These are phyloP conservation scores for Prosopis cineraria DNA, from an alignment of 306 rosid genomes.

Conservation along the genomic window DNA sequence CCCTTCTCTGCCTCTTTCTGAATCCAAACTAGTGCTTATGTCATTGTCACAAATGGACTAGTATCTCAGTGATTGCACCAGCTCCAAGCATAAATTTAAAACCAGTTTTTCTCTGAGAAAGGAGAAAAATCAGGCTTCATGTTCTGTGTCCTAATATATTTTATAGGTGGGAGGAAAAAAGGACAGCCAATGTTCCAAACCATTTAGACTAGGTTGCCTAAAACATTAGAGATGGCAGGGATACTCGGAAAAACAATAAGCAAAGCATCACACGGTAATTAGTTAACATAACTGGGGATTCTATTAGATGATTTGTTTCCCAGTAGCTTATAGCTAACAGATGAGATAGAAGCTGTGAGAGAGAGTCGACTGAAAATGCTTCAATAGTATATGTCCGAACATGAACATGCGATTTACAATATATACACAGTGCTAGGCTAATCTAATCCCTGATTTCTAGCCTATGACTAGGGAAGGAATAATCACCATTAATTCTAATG, in stretches of 20 bases:
- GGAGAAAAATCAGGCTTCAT: neutral
- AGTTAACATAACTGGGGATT: neutral
- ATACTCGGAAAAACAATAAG: neutral
- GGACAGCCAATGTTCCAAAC: too few species aligned
- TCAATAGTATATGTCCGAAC: too few species aligned
- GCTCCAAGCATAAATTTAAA: neutral
- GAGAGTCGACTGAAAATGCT: too few species aligned
- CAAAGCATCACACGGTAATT: neutral
- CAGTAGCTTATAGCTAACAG: too few species aligned
- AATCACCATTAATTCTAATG: too few species aligned
- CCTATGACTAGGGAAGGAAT: too few species aligned
- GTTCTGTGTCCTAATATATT: neutral
- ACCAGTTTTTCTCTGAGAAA: neutral
- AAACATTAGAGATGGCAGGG: neutral
- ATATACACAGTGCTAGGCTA: too few species aligned
- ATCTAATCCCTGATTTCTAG: too few species aligned
- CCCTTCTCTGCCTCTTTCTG: slow-evolving; percentile 16
- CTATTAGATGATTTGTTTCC: neutral
- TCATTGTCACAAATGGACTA: neutral
- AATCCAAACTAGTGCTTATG: neutral
- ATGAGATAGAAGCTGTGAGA: neutral
- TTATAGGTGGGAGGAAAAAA: neutral
- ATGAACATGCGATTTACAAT: too few species aligned
- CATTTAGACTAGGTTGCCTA: neutral
- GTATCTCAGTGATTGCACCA: neutral